These are phyloP conservation scores for Dichomitus squalens DNA, from an alignment of 1,284 basidiomycete species.

Conservation along the genomic window DNA sequence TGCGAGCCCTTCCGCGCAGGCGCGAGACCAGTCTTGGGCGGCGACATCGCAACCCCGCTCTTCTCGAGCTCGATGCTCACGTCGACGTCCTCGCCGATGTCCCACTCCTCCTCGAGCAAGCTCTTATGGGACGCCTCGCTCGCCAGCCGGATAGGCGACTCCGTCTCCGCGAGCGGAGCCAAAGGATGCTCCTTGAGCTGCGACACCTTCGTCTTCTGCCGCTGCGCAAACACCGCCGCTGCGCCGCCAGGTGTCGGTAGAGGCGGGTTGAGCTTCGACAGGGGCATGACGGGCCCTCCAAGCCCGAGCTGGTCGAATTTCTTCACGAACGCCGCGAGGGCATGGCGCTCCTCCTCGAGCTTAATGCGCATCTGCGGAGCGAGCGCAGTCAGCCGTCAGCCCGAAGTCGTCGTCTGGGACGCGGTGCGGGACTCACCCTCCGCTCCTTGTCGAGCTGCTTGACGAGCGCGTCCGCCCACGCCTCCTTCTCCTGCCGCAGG, in stretches of 20 bases:
- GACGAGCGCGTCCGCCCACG: conserved; percentile 71
- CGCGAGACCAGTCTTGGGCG: conserved; percentile 15
- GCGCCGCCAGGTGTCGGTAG: conserved; percentile 55
- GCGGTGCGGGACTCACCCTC: conserved; percentile 42
- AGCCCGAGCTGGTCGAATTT: conserved; percentile 69
- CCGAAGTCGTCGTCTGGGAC: background rate
- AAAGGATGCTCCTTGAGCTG: conserved; percentile 30
- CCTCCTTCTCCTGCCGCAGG: conserved; percentile 65
- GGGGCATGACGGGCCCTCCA: conserved; percentile 46
- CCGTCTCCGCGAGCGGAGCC: conserved; percentile 32
- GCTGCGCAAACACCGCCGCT: conserved; percentile 48
- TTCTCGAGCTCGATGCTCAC: conserved; percentile 52
- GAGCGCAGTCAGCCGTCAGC: background rate
- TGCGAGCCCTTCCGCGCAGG: conserved; percentile 22
- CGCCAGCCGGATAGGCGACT: conserved; percentile 52
- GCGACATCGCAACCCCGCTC: conserved; percentile 6
- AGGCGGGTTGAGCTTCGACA: conserved; percentile 44
- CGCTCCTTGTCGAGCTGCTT: conserved; percentile 76
- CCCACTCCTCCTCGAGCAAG: conserved; percentile 61
- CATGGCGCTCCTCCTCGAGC: conserved; percentile 74
- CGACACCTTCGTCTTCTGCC: conserved; percentile 38
- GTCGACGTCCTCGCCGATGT: conserved; percentile 33
- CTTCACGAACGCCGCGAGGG: conserved; percentile 73
- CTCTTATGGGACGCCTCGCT: conserved; percentile 49
- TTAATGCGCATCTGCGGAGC: conserved; percentile 46